Evolutionary conservation across 257 asterid species (phyloP).

Genomic region (Scutellaria galericulata): DNA sequence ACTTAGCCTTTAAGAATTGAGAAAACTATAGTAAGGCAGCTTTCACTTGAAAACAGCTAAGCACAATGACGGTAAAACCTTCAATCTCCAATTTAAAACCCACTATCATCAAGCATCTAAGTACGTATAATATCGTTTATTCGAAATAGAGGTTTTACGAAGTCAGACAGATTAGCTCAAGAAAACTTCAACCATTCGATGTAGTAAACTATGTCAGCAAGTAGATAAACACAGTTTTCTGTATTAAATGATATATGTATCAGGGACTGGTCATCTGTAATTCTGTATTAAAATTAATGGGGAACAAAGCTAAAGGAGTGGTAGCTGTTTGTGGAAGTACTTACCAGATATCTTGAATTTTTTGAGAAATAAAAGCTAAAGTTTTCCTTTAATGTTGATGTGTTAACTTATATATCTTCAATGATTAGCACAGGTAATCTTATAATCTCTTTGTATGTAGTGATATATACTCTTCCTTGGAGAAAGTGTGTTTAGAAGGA

Average conservation of each 20-base stretch:
- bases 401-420: constrained; percentile 5
- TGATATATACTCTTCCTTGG: constrained; percentile 69
- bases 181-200: too few species aligned
- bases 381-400: constrained; percentile 9
- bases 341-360: background rate
- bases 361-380: background rate
- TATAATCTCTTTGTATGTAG: constrained; percentile 48
- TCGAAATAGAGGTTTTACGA: too few species aligned
- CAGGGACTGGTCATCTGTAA: background rate
- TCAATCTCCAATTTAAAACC: constrained; percentile 6
- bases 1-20: constrained; percentile 42
- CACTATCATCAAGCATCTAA: constrained; percentile 12
- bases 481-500: constrained; percentile 77
- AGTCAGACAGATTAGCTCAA: too few species aligned
- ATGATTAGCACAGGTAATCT: constrained; percentile 26
- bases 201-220: too few species aligned
- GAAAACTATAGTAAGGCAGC: constrained; percentile 33
- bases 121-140: background rate
- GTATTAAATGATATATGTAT: too few species aligned
- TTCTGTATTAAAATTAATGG: constrained; percentile 13
- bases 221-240: too few species aligned
- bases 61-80: constrained; percentile 21
- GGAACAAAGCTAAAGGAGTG: constrained; percentile 1
- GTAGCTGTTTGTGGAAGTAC: constrained; percentile 1
- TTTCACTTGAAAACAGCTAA: constrained; percentile 25